These are phyloP conservation scores for Claviceps purpurea DNA, from an alignment of 2,329 filamentous ascomycete genomes.

Conservation along the genomic window DNA sequence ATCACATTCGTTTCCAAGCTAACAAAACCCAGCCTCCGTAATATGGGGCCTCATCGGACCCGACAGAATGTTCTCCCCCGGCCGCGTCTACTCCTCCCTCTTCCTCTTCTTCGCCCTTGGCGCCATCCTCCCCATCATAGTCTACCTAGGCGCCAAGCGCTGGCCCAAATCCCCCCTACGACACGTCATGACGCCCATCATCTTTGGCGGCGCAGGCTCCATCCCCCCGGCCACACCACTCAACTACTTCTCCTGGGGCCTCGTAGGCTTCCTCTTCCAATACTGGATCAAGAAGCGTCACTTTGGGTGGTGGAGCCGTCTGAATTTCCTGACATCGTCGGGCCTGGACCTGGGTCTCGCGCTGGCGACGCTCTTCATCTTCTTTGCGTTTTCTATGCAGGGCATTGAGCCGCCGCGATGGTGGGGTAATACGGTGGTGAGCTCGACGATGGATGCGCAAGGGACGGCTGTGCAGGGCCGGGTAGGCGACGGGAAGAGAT, in stretches of 20 bases:
- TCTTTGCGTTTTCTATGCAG: conserved; percentile 54
- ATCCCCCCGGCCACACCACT: conserved; percentile 58
- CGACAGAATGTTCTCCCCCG: conserved; percentile 48
- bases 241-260: conserved; percentile 62
- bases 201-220: conserved; percentile 44
- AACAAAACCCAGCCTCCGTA: conserved; percentile 35
- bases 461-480: conserved; percentile 44
- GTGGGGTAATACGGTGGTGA: conserved; percentile 54
- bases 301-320: conserved; percentile 58
- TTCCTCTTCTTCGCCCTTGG: conserved; percentile 47
- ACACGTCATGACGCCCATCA: conserved; percentile 45
- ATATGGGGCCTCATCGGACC: conserved; percentile 57
- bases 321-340: conserved; percentile 60
- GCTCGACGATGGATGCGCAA: conserved; percentile 46
- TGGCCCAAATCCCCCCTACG: conserved; percentile 36
- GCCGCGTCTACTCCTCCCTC: conserved; percentile 46
- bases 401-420: conserved; percentile 49
- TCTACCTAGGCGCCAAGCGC: conserved; percentile 35
- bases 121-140: conserved; percentile 35
- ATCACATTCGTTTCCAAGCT: not conserved
- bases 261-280: conserved; percentile 60
- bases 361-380: conserved; percentile 53
- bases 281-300: conserved; percentile 49
- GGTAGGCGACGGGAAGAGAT: conserved; percentile 40
- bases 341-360: conserved; percentile 57